These are phyloP conservation scores for Ustulina deusta DNA, from an alignment of 2,329 filamentous ascomycete genomes.

Conservation along the genomic window DNA sequence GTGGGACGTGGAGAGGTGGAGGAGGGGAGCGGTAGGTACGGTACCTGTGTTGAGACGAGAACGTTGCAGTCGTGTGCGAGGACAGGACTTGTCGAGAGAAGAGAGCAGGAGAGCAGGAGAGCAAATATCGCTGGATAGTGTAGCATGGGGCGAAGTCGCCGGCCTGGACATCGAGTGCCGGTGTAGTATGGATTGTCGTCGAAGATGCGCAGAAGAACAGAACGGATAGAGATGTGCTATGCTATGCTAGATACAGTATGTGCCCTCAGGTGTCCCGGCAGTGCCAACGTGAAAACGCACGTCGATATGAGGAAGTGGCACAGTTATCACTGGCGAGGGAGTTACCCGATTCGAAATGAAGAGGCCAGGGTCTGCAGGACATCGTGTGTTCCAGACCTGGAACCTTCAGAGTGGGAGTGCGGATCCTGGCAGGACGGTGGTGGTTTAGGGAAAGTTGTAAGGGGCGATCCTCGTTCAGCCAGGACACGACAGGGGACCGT, in stretches of 20 bases:
- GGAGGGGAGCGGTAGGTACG: conserved; percentile 2
- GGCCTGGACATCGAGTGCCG: background rate
- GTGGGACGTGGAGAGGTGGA: conserved; percentile 17
- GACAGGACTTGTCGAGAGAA: background rate
- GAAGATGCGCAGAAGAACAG: background rate
- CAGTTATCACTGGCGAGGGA: conserved; percentile 11
- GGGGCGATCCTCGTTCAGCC: conserved; percentile 33
- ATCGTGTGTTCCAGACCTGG: conserved; percentile 38
- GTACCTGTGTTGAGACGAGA: background rate
- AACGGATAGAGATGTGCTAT: background rate
- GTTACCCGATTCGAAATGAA: conserved; percentile 35
- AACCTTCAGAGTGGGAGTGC: conserved; percentile 27
- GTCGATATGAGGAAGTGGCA: conserved; percentile 1
- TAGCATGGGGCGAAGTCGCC: background rate
- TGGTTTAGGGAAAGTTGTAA: conserved; percentile 34
- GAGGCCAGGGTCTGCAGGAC: conserved; percentile 38
- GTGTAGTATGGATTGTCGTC: background rate
- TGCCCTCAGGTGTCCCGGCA: background rate
- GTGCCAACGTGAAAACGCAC: conserved; percentile 13
- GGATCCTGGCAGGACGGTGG: conserved; percentile 29
- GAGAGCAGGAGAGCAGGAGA: background rate
- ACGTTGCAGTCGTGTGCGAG: background rate
- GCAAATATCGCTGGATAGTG: too few relatives aligned
- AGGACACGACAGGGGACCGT: conserved; percentile 26
- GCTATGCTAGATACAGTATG: background rate